Conservation (phyloP, 73 alveolate species). For the Stentor coeruleus region DNA sequence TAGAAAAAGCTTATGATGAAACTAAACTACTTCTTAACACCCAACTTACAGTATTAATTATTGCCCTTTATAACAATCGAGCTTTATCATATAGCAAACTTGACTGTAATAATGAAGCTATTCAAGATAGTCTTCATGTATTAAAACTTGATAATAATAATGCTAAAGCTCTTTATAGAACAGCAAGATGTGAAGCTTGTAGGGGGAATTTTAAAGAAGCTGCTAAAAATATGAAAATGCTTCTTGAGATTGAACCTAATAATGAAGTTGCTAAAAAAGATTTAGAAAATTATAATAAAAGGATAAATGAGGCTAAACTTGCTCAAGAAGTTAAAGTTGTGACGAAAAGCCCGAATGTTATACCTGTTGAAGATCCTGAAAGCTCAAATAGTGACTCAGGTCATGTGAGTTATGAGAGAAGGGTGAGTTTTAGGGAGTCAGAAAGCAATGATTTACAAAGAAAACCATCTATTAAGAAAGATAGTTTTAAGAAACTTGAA, state of each 20-base stretch:
- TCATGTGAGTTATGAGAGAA: not conserved
- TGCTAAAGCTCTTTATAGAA: constrained; percentile 75
- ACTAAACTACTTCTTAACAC: not conserved
- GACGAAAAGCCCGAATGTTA: no score
- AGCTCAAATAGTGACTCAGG: no score
- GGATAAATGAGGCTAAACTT: no score
- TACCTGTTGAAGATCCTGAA: no score
- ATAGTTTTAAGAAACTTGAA: not conserved
- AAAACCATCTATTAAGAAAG: not conserved
- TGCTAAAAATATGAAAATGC: constrained; percentile 55
- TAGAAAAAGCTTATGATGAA: not conserved
- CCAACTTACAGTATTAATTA: not conserved
- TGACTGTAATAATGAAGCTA: constrained; percentile 56
- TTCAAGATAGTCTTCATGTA: constrained; percentile 78
- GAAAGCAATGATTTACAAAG: not conserved
- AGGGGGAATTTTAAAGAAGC: constrained; percentile 70
- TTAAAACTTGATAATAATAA: constrained; percentile 60
- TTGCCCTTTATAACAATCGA: constrained; percentile 64
- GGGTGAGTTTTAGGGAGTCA: not conserved
- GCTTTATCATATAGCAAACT: constrained; percentile 66
- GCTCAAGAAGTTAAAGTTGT: no score
- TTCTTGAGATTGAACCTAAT: constrained; percentile 67
- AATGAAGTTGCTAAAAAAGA: constrained; percentile 62
- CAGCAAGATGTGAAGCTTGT: constrained; percentile 70
- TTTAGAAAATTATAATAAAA: constrained; percentile 41